Base-by-base conservation (phyloP, 306 rosid species). In the Dryas alaskensis region DNA sequence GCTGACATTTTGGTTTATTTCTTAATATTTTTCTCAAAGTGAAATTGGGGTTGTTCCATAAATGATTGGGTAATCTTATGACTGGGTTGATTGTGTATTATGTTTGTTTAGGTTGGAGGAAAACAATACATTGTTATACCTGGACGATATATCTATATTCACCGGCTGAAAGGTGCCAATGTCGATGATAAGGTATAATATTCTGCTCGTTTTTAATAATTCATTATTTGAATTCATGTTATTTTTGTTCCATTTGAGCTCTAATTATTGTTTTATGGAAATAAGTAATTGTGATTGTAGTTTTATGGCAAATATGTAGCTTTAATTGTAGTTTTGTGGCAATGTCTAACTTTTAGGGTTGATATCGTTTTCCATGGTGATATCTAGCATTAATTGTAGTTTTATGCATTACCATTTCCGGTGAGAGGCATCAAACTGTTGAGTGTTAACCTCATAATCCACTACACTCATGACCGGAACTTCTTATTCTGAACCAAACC, bases 71-170 rank as follows among this genome's bases (percentile, higher is more conserved):
- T 60, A 60, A 14, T 62, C 67, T 62, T 62, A 8, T n/a, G 10
- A 62, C 47, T 62, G 27, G 37, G 10, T 72, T 42, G 74, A 64
- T 11, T 46, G 16, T 62, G 9, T 27, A 50, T 80, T 9, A 53
- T 65, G 16, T 37, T 71, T 83, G 72, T 69, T 46, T 73, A 93
- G 98, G 60, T 94, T 67, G 99, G 99, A 40, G 80, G 85, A 46
- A 95, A 96, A 17, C 99, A 94, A 37, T 94, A 89, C 78, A 94
- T 94, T 67, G 99, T 94, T 63, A 87, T 92, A 76, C 97, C 99
- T 8, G 99, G 99, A 48, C 92, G 99, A 14, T 88, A 67, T 77
- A 75, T 94, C 8, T 70, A 80, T 73, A 89, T 89, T 48, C 99
- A 94, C 87, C 85, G 96, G 81, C 92, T 94, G 72, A 88, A 92